Evolutionary conservation across 768 basidiomycete species (phyloP).

Genomic region (Kwoniella dendrophila): DNA sequence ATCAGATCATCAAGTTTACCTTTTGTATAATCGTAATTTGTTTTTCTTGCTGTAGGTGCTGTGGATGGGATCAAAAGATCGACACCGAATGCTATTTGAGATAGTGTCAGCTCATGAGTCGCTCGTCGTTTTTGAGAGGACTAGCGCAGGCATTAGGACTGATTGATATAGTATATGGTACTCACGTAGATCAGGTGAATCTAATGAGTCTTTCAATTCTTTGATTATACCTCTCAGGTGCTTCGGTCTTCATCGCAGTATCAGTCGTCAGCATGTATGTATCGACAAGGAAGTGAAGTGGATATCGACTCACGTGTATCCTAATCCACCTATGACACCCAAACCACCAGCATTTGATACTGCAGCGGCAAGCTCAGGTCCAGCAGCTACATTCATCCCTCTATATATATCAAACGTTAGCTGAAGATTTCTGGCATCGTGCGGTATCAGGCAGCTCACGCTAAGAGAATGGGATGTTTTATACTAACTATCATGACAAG

Average conservation of each 20-base stretch:
- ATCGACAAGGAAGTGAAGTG: conserved; percentile 54
- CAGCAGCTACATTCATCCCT: conserved; percentile 80
- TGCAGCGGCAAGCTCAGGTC: conserved; percentile 81
- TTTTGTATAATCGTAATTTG: conserved; percentile 82
- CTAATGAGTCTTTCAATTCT: conserved; percentile 70
- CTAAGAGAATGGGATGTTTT: conserved; percentile 82
- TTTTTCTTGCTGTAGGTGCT: conserved; percentile 84
- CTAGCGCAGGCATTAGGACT: not conserved
- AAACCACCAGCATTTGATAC: conserved; percentile 92
- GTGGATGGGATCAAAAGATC: conserved; percentile 86
- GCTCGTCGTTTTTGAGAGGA: not conserved
- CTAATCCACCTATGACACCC: conserved; percentile 81
- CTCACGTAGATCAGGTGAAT: conserved; percentile 50
- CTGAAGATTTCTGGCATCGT: not conserved
- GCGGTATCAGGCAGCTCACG: conserved; percentile 60
- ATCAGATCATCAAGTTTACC: conserved; percentile 81
- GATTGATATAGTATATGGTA: not conserved
- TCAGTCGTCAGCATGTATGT: conserved; percentile 73
- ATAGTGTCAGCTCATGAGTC: not conserved
- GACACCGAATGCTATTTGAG: conserved; percentile 78
- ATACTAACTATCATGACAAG: conserved; percentile 60
- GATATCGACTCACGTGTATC: conserved; percentile 58
- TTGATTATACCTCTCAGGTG: conserved; percentile 50
- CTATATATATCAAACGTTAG: conserved; percentile 3
- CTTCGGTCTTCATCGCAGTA: conserved; percentile 25